These are phyloP conservation scores for Saccharomycopsis microspora DNA, from an alignment of 805 yeast genomes.

Conservation along the genomic window DNA sequence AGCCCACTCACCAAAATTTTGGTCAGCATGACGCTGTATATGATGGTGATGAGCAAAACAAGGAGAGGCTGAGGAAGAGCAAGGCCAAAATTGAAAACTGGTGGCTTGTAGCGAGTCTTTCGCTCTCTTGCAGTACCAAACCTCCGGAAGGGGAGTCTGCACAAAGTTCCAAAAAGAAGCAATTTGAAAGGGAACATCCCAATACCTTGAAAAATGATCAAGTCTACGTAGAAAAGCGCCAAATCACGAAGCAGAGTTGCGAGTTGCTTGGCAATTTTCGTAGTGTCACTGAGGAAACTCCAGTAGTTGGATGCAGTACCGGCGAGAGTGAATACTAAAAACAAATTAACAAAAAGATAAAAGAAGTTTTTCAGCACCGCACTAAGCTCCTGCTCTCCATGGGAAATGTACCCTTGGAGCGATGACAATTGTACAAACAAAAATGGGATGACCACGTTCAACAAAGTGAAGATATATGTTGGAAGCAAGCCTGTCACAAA, in stretches of 20 bases:
- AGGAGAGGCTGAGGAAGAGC: conserved; percentile 87
- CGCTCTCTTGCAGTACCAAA: conserved; percentile 75
- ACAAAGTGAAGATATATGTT: conserved; percentile 76
- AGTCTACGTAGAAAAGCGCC: conserved; percentile 82
- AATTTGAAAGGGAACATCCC: conserved; percentile 87
- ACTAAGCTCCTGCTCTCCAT: conserved; percentile 86
- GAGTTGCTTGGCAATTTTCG: conserved; percentile 75
- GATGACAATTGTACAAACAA: conserved; percentile 74
- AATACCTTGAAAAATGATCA: conserved; percentile 68
- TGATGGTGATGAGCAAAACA: conserved; percentile 71
- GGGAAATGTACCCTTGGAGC: conserved; percentile 81
- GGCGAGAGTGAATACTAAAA: conserved; percentile 85
- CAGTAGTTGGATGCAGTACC: conserved; percentile 80
- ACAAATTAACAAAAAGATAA: conserved; percentile 87
- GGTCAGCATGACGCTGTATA: conserved; percentile 83
- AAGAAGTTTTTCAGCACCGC: conserved; percentile 89
- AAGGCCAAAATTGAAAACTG: conserved; percentile 84
- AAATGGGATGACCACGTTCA: conserved; percentile 78
- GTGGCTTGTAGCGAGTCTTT: conserved; percentile 69
- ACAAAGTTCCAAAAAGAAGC: conserved; percentile 66
- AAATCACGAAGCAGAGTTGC: conserved; percentile 74
- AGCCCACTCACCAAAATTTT: conserved; percentile 79
- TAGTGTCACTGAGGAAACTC: conserved; percentile 79
- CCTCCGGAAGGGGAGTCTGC: conserved; percentile 61
- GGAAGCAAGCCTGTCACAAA: conserved; percentile 85